Conservation (phyloP, 2,329 filamentous ascomycete species). For the Metarhizium rileyi region DNA sequence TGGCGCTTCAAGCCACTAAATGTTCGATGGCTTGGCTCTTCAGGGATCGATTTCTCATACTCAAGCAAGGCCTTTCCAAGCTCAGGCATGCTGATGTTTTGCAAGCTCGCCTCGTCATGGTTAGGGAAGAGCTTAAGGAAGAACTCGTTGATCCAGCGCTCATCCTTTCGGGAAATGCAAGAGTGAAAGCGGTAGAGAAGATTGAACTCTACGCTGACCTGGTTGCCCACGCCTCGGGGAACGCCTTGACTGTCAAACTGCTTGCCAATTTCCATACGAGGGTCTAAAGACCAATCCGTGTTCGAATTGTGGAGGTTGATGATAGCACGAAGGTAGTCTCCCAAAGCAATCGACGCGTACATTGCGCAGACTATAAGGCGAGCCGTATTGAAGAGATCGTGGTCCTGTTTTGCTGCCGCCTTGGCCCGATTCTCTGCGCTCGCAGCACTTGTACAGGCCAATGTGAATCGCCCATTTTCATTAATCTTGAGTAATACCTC, state of each 20-base stretch:
- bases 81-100: not conserved
- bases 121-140: slow-evolving; percentile 9
- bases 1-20: slow-evolving; percentile 39
- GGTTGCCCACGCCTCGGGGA: slow-evolving; percentile 25
- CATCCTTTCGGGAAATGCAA: slow-evolving; percentile 20
- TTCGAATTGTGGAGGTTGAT: slow-evolving; percentile 41
- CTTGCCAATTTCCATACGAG: slow-evolving; percentile 12
- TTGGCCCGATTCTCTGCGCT: not conserved
- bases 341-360: slow-evolving; percentile 40
- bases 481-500: slow-evolving; percentile 50
- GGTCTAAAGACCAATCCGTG: slow-evolving; percentile 46
- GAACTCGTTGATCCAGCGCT: slow-evolving; percentile 18
- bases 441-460: slow-evolving; percentile 14
- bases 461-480: slow-evolving; percentile 27
- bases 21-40: slow-evolving; percentile 35
- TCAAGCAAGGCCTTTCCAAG: too few species aligned
- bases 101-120: too few species aligned
- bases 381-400: slow-evolving; percentile 30
- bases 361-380: slow-evolving; percentile 42
- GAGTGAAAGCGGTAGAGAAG: slow-evolving; percentile 26
- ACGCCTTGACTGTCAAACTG: slow-evolving; percentile 17
- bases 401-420: slow-evolving; percentile 14
- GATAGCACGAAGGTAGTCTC: slow-evolving; percentile 26
- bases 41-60: too few species aligned
- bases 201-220: slow-evolving; percentile 26